A percentile compares a stretch with the other conserved stretches of the same genome.
These are phyloP conservation scores for Herpotrichia juniperi DNA, from an alignment of 2,329 filamentous ascomycete genomes.

Conservation along the genomic window DNA sequence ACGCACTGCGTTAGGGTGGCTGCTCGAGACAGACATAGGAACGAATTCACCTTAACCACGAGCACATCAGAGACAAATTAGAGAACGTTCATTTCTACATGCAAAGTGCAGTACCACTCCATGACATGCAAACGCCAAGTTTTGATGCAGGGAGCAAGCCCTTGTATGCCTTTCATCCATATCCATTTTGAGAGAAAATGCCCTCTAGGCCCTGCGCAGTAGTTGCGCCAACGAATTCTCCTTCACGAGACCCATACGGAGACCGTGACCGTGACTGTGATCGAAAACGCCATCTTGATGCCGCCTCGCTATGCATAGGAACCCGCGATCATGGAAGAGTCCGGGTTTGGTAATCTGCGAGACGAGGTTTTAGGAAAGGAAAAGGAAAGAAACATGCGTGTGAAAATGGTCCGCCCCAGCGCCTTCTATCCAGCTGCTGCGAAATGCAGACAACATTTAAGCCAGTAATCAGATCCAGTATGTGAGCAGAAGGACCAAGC, in stretches of 20 bases:
- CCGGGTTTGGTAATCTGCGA: too few relatives aligned
- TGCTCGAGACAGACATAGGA: not conserved
- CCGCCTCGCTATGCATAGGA: not conserved
- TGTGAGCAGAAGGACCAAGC: too few relatives aligned
- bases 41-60: not conserved
- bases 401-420: too few relatives aligned
- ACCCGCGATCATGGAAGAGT: not conserved
- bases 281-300: slow-evolving; percentile 2
- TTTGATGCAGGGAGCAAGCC: not conserved
- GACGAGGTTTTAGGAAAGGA: not conserved
- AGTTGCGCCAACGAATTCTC: not conserved
- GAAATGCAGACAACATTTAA: too few relatives aligned
- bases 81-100: not conserved
- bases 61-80: not conserved
- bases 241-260: not conserved
- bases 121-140: not conserved
- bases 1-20: too few relatives aligned
- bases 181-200: not conserved
- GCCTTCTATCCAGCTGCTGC: too few relatives aligned
- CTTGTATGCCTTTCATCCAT: not conserved
- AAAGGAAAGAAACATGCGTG: not conserved
- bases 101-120: not conserved
- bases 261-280: too few relatives aligned
- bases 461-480: too few relatives aligned
- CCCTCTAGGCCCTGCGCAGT: not conserved